These are phyloP conservation scores for Solanum etuberosum DNA, from an alignment of 257 asterid genomes.

Conservation along the genomic window DNA sequence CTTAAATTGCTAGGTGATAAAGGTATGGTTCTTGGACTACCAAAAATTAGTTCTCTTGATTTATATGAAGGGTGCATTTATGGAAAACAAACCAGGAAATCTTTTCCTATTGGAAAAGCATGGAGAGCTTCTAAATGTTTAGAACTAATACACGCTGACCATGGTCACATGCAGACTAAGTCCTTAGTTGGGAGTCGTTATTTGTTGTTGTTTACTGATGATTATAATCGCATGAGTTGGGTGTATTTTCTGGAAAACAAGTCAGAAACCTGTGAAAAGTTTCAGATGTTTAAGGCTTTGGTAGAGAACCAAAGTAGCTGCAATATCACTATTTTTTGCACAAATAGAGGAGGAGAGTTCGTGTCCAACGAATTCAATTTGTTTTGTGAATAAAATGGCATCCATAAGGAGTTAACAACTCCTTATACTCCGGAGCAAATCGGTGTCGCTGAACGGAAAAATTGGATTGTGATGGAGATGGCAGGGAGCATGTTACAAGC, in stretches of 20 bases:
- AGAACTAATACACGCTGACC: too few species aligned
- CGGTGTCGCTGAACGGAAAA: neutral
- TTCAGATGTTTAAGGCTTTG: neutral
- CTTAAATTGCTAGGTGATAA: neutral
- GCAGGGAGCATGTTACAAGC: too few species aligned
- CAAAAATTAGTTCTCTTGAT: neutral
- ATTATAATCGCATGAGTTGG: neutral
- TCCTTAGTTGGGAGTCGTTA: neutral
- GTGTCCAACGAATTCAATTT: too few species aligned
- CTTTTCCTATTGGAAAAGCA: too few species aligned
- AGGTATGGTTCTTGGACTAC: neutral
- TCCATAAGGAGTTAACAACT: neutral
- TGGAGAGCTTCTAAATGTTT: too few species aligned
- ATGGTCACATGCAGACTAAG: too few species aligned
- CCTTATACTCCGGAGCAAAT: neutral
- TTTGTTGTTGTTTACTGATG: neutral
- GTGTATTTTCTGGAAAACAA: neutral
- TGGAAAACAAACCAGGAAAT: neutral
- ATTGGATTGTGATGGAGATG: too few species aligned
- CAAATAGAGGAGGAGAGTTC: too few species aligned
- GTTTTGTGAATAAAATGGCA: neutral
- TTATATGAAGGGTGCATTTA: neutral
- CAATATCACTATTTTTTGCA: too few species aligned
- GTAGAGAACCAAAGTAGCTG: neutral
- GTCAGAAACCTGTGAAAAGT: neutral